Conservation (phyloP, 2,329 filamentous ascomycete species). For the Fusarium sp. region DNA sequence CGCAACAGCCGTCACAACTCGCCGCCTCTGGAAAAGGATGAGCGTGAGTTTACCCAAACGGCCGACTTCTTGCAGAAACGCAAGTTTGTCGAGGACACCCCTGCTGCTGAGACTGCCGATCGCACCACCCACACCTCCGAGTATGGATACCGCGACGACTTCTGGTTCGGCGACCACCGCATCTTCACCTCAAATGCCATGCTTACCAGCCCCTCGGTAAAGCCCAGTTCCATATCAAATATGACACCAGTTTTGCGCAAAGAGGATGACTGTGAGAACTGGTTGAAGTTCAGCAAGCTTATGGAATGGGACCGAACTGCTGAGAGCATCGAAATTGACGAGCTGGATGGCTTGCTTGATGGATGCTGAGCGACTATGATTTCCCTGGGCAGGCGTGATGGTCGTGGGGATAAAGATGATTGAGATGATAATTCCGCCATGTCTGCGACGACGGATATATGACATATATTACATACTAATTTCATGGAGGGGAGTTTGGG, state of each 20-base stretch:
- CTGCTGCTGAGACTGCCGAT: conserved; percentile 50
- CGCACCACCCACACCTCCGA: conserved; percentile 50
- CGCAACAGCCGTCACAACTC: conserved; percentile 75
- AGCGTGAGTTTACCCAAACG: conserved; percentile 96
- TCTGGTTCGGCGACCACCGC: conserved; percentile 66
- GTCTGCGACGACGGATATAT: conserved; percentile 46
- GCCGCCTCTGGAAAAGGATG: conserved; percentile 91
- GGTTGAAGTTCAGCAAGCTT: conserved; percentile 58
- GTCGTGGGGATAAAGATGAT: conserved; percentile 39
- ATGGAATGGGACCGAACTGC: conserved; percentile 77
- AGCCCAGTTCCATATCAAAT: conserved; percentile 49
- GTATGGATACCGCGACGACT: conserved; percentile 61
- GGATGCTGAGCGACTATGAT: conserved; percentile 67
- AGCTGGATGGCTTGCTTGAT: conserved; percentile 89
- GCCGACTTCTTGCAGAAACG: conserved; percentile 84
- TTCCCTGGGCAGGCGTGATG: conserved; percentile 41
- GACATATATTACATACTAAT: conserved; percentile 45
- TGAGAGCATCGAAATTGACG: conserved; percentile 91
- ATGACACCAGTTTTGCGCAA: conserved; percentile 51
- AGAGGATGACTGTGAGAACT: conserved; percentile 57
- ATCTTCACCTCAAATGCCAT: conserved; percentile 57
- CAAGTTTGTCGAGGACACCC: conserved; percentile 65
- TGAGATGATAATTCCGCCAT: conserved; percentile 42
- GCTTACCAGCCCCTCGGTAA: conserved; percentile 68
- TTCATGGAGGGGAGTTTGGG: conserved; percentile 47